Conservation (phyloP, 129 eudicot species). For the Smallanthus sonchifolius region DNA sequence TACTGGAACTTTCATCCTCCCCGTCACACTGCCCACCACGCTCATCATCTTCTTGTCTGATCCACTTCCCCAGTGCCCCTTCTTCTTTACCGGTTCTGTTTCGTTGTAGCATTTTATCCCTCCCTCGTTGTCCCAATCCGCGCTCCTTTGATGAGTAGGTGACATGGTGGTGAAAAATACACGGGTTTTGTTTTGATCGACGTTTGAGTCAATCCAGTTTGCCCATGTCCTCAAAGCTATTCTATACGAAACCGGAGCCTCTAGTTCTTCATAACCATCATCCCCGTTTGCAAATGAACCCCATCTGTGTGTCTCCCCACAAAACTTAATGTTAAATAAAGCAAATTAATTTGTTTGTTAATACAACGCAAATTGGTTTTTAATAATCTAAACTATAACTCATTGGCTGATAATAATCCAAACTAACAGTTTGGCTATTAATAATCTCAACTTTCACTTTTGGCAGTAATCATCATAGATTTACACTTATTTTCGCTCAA, state of each 20-base stretch:
- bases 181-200: conserved; percentile 58
- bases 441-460: no score
- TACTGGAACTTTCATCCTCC: conserved; percentile 72
- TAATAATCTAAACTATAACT: no score
- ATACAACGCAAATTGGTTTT: no score
- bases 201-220: conserved; percentile 85
- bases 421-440: no score
- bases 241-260: conserved; percentile 67
- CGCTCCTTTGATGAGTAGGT: conserved; percentile 91
- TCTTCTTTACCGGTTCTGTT: conserved; percentile 62
- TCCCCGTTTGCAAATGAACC: conserved; percentile 92
- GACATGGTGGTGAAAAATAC: conserved; percentile 97
- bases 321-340: no score
- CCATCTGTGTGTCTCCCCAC: conserved; percentile 68
- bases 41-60: conserved; percentile 77
- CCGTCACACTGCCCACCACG: conserved; percentile 51
- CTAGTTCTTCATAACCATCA: conserved; percentile 83
- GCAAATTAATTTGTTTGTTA: no score
- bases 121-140: conserved; percentile 61
- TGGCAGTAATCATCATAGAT: no score
- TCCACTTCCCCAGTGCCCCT: conserved; percentile 82
- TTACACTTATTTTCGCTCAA: no score
- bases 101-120: conserved; percentile 91
- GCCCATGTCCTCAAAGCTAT: conserved; percentile 94
- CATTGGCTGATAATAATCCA: no score